phyloP scores from a whole-genome alignment of 2,329 filamentous ascomycete genomes.

The Alternaria gaisen region DNA sequence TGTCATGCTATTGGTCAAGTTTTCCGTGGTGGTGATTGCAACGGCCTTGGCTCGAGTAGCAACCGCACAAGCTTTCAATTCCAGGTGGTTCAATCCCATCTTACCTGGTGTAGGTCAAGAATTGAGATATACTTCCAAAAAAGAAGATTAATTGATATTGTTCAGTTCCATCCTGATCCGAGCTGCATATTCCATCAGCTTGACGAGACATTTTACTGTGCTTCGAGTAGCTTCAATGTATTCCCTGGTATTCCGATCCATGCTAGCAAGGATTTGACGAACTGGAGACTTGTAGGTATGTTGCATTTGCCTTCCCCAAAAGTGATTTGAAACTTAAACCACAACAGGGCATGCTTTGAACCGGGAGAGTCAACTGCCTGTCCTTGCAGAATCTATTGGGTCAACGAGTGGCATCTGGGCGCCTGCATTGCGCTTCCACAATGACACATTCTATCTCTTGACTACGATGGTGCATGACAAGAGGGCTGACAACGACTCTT shows the following conservation, averaged over 20 bases:
- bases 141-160: neutral
- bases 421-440: conserved; percentile 52
- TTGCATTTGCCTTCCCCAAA: neutral
- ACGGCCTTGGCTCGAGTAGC: neutral
- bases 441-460: conserved; percentile 54
- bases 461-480: conserved; percentile 46
- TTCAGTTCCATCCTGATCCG: conserved; percentile 59
- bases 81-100: conserved; percentile 54
- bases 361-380: conserved; percentile 51
- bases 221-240: conserved; percentile 61
- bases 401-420: conserved; percentile 54
- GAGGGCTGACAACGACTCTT: conserved; percentile 35
- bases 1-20: neutral
- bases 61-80: conserved; percentile 9
- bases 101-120: conserved; percentile 51
- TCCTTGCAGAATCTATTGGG: conserved; percentile 44
- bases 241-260: conserved; percentile 65
- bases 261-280: conserved; percentile 60
- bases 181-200: conserved; percentile 55
- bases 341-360: conserved; percentile 45
- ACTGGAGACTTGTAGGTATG: conserved; percentile 58
- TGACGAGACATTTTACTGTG: conserved; percentile 61
- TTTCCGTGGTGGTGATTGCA: neutral
- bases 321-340: neutral
- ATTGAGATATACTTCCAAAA: neutral